phyloP scores from a whole-genome alignment of 306 rosid genomes.

The Biancaea sappan region DNA sequence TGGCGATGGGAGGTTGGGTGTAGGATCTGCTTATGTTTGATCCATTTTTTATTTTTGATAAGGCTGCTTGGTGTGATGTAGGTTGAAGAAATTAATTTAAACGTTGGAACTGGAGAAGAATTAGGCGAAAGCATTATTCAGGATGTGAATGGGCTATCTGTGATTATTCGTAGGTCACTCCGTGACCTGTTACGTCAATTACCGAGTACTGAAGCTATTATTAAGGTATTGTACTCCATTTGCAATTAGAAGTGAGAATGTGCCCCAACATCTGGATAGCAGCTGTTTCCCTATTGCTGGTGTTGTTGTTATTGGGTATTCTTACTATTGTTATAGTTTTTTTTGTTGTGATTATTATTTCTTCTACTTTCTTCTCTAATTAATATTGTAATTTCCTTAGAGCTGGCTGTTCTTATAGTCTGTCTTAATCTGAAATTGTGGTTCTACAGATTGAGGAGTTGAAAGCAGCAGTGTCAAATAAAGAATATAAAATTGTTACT shows the following conservation, averaged over 20 bases:
- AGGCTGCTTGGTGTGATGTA: conserved; percentile 41
- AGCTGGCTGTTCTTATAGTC: conserved; percentile 18
- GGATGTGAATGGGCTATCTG: conserved; percentile 87
- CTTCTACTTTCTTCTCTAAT: conserved; percentile 5
- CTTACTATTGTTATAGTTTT: not conserved
- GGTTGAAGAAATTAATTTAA: conserved; percentile 93
- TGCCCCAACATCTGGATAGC: conserved; percentile 7
- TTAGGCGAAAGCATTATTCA: conserved; percentile 90
- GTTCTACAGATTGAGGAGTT: conserved; percentile 74
- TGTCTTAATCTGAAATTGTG: conserved; percentile 35
- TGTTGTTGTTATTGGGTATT: not conserved
- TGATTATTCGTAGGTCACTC: conserved; percentile 82
- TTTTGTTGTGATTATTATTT: not conserved
- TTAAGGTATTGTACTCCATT: conserved; percentile 57
- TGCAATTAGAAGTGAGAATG: conserved; percentile 22
- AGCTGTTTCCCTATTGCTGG: not conserved
- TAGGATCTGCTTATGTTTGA: not conserved
- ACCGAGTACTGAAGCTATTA: conserved; percentile 68
- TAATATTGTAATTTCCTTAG: not conserved
- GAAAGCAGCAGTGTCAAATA: conserved; percentile 89
- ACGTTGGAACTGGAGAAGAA: conserved; percentile 80
- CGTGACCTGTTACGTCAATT: conserved; percentile 74
- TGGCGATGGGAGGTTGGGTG: no score
- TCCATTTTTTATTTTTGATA: not conserved
- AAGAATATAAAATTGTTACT: conserved; percentile 82